Evolutionary conservation across 2,329 filamentous ascomycete species (phyloP), one percentile per base, ranked within the genome.

Genomic region (Epichloe typhina): DNA sequence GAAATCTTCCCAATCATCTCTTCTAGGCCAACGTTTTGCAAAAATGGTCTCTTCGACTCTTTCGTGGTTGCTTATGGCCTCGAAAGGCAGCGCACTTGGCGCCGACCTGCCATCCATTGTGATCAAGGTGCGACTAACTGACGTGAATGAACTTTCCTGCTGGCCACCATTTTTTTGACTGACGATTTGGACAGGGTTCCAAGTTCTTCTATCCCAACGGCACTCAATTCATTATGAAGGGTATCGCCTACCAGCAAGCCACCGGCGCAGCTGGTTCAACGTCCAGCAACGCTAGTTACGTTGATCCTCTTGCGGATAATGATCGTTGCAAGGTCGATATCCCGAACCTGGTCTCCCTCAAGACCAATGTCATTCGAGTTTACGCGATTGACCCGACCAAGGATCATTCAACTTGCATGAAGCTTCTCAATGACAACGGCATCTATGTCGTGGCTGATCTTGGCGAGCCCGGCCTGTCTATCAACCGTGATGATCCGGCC

Each of bases 381-480:
- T 98, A 98, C 68, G 89, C 91, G 60, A 81, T 98, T 62, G 80
- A 97, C 71, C 86, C 91, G 23, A 80, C 75, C 15, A 68, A 76
- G 58, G 76, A 94, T 70, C 93, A 98, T 73, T 75, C 77, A 50
- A 76, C 75, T 47, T 97, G 93, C 74, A 96, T 98, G 91, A 74
- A 77, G 58, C 68, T 88, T 57, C 80, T 98, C 46, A 77, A 85
- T 52, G 80, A 86, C 54, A 86, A 86, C 52, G 91, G 89, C 63
- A 98, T 98, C 74, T 98, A 97, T 68, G 84, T 98, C 62, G 80
- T 98, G 61, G 86, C 89, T 58, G 93, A 98, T 74, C 73, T 98
- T 58, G 85, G 84, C 31, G 82, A 94, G 65, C 93, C 93, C 36
- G 72, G 70, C 50, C 66, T 79, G 52, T 97, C 93, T 49, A 95